Base-by-base conservation (phyloP, 1,139 yeast genomes). In the Yamadazyma sp. region DNA sequence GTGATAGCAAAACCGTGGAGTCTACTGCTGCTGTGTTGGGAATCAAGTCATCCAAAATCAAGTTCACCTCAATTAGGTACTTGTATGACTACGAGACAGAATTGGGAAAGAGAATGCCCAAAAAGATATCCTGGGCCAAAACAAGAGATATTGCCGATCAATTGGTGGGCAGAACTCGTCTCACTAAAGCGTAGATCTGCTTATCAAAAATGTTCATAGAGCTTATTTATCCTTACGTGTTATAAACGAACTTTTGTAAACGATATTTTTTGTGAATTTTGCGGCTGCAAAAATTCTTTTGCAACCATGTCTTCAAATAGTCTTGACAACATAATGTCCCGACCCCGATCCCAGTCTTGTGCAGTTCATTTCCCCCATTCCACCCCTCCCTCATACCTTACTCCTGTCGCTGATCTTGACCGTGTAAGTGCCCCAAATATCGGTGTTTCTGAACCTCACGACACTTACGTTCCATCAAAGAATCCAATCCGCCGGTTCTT, bases 41-140 rank as follows among this genome's bases (percentile, higher is more conserved):
- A 51, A 77, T 90, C 45, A 80, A 82, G 57, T 80, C 87, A 29
- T 81, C 95, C 9, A 87, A 85, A 56, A 71, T 90, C 55, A 78
- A 64, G 45, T 88, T 86, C 67, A 75, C 87, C 9, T 73, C 92
- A 4, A 76, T 92, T 42, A 75, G 86, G 56, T 78, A 76, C 45
- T 73, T 92, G 51, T 89, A 85, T 66, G 95, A 88, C 57, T 82
- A 71, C 54, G 97, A 92, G 62, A 88, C 98, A 14, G 88, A 86
- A 51, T 63, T 85, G 37, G 71, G 67, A 20, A 79, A 70, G 60
- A 84, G 98, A 70, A 83, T 92, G 79, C 96, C 97, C 48, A 89
- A 86, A 71, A 71, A 73, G 46, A 83, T 89, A 34, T 88, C 86
- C 62, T 92, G 98, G 98, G 70, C 73, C 39, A 71, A 70, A 32